Evolutionary conservation across 108 stramenopile genomes (phyloP).

Genomic region (Skeletonema menzelii): DNA sequence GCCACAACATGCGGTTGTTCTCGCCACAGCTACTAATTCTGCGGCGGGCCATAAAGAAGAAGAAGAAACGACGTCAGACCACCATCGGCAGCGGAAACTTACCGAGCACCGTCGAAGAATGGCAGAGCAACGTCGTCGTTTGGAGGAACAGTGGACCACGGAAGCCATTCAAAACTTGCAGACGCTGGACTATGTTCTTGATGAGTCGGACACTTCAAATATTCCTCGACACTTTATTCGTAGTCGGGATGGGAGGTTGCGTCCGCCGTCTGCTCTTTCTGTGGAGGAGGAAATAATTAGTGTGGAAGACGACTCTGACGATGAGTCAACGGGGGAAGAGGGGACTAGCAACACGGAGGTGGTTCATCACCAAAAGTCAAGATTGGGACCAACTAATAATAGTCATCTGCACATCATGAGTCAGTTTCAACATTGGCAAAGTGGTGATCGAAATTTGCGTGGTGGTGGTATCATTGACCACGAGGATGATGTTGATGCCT

Average conservation of each 20-base stretch:
- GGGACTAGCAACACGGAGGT: neutral
- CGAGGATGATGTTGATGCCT: neutral
- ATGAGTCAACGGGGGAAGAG: neutral
- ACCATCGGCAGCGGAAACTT: neutral
- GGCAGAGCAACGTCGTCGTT: neutral
- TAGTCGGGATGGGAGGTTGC: neutral
- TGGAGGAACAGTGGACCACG: neutral
- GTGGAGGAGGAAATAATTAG: neutral
- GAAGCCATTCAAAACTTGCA: neutral
- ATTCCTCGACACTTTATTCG: neutral
- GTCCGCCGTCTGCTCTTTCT: neutral
- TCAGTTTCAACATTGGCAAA: neutral
- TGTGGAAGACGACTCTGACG: neutral
- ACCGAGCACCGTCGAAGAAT: conserved; percentile 4
- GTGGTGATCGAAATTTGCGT: neutral
- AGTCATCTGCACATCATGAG: neutral
- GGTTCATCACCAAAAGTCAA: neutral
- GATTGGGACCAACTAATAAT: neutral
- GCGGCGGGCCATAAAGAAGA: neutral
- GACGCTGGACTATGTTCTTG: neutral
- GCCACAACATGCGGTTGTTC: neutral
- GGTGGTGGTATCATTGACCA: neutral
- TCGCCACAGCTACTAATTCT: neutral
- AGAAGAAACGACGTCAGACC: neutral
- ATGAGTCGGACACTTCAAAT: neutral